Evolutionary conservation across 305 asterid genomes (phyloP).

Genomic region (Ruellia speciosa): DNA sequence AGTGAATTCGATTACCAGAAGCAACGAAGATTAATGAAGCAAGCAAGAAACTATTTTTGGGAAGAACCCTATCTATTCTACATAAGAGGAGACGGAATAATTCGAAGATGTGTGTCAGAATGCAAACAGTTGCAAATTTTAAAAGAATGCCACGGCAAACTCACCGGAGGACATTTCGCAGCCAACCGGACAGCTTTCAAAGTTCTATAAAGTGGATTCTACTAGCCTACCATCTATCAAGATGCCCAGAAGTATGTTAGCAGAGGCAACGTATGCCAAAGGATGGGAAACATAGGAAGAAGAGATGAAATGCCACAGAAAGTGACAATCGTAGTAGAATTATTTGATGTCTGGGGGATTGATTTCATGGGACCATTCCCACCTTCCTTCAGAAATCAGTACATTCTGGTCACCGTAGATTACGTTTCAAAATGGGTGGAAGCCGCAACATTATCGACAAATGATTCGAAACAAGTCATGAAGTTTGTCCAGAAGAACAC

Average conservation of each 20-base stretch:
- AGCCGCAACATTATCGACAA: no score
- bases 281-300: not conserved
- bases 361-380: constrained; percentile 2
- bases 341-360: constrained; percentile 4
- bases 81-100: no score
- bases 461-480: not conserved
- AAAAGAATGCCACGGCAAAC: no score
- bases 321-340: not conserved
- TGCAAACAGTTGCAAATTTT: not conserved
- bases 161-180: no score
- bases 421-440: no score
- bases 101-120: no score
- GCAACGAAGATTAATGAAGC: no score
- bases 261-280: not conserved
- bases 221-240: not conserved
- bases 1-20: not conserved
- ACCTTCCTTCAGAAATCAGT: not conserved
- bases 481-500: not conserved
- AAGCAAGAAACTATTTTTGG: no score
- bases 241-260: not conserved
- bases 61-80: no score
- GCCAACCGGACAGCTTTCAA: no score
- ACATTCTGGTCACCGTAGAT: no score
- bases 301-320: not conserved
- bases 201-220: no score